Percentiles rank a stretch among this genome's conserved stretches.
These are phyloP conservation scores for Coemansia sp. DNA, from an alignment of 192 early-diverging fungal species.

Conservation along the genomic window DNA sequence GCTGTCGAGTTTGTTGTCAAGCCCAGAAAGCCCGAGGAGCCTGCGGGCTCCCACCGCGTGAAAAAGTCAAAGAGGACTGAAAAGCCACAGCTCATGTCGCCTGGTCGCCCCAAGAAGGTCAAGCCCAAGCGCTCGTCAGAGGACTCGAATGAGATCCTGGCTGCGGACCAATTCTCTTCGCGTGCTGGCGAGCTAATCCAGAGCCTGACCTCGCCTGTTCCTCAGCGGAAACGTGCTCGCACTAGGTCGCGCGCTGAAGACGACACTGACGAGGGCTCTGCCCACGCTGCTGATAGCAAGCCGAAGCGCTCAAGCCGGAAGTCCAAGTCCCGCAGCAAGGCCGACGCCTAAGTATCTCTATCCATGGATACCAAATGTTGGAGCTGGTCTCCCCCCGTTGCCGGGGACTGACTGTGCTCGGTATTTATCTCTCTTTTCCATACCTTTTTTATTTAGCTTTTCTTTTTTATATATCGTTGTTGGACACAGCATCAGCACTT, in stretches of 20 bases:
- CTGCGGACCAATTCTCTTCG: constrained; percentile 35
- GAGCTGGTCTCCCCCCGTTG: not conserved
- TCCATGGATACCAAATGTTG: not conserved
- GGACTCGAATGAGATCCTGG: constrained; percentile 6
- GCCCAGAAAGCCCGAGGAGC: constrained; percentile 5
- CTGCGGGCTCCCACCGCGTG: not conserved
- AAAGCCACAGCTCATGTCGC: constrained; percentile 12
- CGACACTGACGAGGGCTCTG: constrained; percentile 30
- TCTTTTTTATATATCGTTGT: not conserved
- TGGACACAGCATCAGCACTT: not conserved
- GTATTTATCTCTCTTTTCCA: not conserved
- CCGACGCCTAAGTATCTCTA: constrained; percentile 10
- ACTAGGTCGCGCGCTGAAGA: constrained; percentile 36
- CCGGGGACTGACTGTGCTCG: not conserved
- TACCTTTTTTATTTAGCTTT: not conserved
- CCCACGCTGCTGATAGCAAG: constrained; percentile 21
- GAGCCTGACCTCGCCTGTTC: constrained; percentile 47
- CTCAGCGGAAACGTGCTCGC: constrained; percentile 33
- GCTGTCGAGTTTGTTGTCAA: constrained; percentile 10
- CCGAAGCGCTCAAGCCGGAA: constrained; percentile 46
- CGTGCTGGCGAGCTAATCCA: constrained; percentile 39
- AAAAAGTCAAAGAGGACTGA: constrained; percentile 24
- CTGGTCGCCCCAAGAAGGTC: constrained; percentile 20
- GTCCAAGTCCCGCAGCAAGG: constrained; percentile 30
- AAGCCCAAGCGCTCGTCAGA: constrained; percentile 27